Evolutionary conservation across 345 rosid genomes (phyloP), one percentile per base, ranked within the genome.

Genomic region (Cardamine chenopodiifolia): DNA sequence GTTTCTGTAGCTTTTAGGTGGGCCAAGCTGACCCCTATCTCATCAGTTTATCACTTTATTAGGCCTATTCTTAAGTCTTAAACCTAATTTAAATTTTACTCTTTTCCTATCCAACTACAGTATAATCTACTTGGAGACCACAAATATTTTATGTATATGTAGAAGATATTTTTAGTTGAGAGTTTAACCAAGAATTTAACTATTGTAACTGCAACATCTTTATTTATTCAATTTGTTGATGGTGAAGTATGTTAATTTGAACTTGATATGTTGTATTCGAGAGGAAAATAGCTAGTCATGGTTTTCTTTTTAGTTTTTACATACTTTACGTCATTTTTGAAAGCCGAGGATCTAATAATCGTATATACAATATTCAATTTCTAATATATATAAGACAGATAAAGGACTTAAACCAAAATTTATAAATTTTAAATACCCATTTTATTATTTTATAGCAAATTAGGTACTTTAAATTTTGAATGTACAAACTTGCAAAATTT

Each of bases 11-110:
- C 62, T 52, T 44, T 55, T 58, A 28, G 76, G 53, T 62, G 53
- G 76, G 62, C 23, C 68, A 71, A 74, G 66, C 31, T 66, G 29
- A 65, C 57, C 53, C 65, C 52, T 66, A 34, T 66, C 72, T 47
- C 52, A 47, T 48, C 72, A 8, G 39, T 54, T 64, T 15, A 62
- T 63, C 70, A 62, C 70, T 72, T 62, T 63, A 37, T 72, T 72
- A 72, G 50, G 32, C 42, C 39, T 45, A 57, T 32, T 48, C 66
- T 32, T 11, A 34, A 48, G 49, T 59, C 55, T 59, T 70, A 57
- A 70, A 69, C 45, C 23, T 48, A 14, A 59, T 23, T 70, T 17
- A 44, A 13, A 18, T 19, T 13, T 56, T 7, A 28, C 12, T 1
- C 14, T 42, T 57, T 56, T 19, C 63, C 8, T 32, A 18, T 31